phyloP scores from a whole-genome alignment of 176 grass and related monocot species.

The Carex pumila region DNA sequence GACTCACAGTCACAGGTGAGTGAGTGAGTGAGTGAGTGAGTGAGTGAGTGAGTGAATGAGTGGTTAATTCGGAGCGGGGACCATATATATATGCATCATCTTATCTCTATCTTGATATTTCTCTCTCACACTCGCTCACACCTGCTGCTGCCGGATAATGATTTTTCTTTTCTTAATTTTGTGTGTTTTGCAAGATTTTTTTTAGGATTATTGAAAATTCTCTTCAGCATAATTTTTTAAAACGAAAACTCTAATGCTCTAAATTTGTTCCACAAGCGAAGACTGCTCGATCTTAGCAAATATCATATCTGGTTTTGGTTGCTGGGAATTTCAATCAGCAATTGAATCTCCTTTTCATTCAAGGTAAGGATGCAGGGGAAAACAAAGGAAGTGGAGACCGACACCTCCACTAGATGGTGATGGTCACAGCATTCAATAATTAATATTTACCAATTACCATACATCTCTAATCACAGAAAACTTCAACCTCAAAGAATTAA shows the following conservation, averaged over 20 bases:
- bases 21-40: no score
- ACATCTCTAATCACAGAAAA: not conserved
- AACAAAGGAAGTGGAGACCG: not conserved
- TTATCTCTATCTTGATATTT: no score
- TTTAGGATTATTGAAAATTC: no score
- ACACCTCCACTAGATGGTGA: not conserved
- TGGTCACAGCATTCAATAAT: not conserved
- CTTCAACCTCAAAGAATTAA: not conserved
- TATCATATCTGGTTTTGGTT: not conserved
- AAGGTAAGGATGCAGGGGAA: not conserved
- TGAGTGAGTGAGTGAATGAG: no score
- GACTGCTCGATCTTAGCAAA: not conserved
- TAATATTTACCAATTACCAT: not conserved
- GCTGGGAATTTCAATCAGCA: not conserved
- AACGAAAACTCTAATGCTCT: not conserved
- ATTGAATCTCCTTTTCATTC: not conserved
- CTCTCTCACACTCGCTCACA: no score
- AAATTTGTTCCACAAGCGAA: not conserved
- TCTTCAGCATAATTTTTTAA: no score
- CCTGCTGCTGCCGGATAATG: no score
- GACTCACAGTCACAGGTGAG: no score
- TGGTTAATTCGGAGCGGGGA: no score
- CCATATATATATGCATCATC: no score
- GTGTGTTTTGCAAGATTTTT: no score
- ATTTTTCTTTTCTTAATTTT: no score